These are phyloP conservation scores for Lineolata rhizophorae DNA, from an alignment of 495 filamentous ascomycete species.

Conservation along the genomic window DNA sequence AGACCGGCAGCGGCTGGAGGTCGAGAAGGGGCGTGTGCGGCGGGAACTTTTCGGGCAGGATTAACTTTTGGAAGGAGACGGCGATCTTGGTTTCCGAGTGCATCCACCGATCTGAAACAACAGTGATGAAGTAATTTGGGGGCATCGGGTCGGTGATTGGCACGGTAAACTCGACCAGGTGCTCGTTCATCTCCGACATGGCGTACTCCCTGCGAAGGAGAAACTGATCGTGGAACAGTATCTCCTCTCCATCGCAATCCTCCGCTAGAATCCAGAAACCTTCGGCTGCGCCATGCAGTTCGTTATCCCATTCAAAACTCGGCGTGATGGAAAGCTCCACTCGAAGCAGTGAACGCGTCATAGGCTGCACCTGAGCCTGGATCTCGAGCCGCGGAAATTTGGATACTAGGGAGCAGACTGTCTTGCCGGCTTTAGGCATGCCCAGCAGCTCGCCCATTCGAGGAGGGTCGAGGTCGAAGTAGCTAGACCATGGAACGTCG, in stretches of 20 bases:
- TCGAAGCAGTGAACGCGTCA: slow-evolving; percentile 89
- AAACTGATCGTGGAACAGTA: slow-evolving; percentile 90
- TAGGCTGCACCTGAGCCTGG: slow-evolving; percentile 78
- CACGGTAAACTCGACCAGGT: slow-evolving; percentile 93
- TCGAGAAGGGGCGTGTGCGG: slow-evolving; percentile 80
- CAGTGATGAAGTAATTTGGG: slow-evolving; percentile 90
- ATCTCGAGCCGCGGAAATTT: slow-evolving; percentile 89
- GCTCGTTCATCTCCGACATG: slow-evolving; percentile 60
- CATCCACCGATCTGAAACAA: slow-evolving; percentile 94
- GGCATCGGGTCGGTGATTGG: slow-evolving; percentile 95
- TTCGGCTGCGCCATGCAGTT: slow-evolving; percentile 67
- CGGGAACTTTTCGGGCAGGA: slow-evolving; percentile 87
- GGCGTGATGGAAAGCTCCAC: slow-evolving; percentile 84
- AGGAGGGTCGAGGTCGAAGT: slow-evolving; percentile 90
- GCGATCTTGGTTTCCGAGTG: slow-evolving; percentile 86
- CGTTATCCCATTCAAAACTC: slow-evolving; percentile 90
- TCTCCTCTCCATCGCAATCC: slow-evolving; percentile 92
- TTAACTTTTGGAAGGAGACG: slow-evolving; percentile 82
- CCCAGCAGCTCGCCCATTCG: slow-evolving; percentile 92
- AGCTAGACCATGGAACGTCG: slow-evolving; percentile 80
- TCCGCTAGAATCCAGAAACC: slow-evolving; percentile 95
- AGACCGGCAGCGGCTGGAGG: slow-evolving; percentile 71
- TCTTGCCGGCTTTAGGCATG: slow-evolving; percentile 70
- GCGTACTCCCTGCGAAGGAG: slow-evolving; percentile 75
- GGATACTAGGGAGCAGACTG: slow-evolving; percentile 64